phyloP scores from a whole-genome alignment of 2,329 filamentous ascomycete species.

The Phoma herbarum region DNA sequence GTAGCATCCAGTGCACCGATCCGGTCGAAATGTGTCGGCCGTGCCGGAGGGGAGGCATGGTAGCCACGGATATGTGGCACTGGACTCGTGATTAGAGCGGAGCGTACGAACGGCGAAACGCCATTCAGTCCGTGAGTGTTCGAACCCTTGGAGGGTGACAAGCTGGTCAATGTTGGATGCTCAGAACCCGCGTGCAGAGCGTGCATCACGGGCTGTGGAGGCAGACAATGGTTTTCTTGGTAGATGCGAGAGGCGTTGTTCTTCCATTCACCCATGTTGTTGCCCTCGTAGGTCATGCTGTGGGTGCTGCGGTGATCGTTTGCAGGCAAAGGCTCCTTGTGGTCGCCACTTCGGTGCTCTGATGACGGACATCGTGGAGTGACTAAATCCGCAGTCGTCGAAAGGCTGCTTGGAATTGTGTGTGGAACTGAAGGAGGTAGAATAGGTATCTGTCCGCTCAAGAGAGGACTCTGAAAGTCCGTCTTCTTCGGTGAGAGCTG shows the following conservation, averaged over 20 bases:
- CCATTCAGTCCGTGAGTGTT: no score
- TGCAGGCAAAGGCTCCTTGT: conserved; percentile 5
- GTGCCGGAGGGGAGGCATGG: background rate
- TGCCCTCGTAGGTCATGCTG: background rate
- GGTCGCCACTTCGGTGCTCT: conserved; percentile 9
- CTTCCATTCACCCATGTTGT: background rate
- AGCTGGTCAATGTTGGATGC: background rate
- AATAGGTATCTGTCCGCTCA: background rate
- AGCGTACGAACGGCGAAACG: no score
- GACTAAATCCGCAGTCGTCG: background rate
- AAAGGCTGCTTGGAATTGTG: background rate
- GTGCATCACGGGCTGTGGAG: background rate
- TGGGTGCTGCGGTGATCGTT: background rate
- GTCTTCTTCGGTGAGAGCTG: background rate
- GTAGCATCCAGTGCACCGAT: background rate
- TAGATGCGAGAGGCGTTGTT: background rate
- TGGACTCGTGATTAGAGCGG: background rate
- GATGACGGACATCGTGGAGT: background rate
- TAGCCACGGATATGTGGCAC: background rate
- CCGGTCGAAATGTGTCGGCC: background rate
- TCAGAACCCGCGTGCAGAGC: background rate
- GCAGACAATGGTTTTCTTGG: background rate
- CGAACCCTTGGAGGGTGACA: background rate
- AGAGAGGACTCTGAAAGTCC: background rate
- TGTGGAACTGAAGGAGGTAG: background rate